Evolutionary conservation across 345 rosid species (phyloP), one percentile per base, ranked within the genome.

Genomic region (Lepidium aucheri): DNA sequence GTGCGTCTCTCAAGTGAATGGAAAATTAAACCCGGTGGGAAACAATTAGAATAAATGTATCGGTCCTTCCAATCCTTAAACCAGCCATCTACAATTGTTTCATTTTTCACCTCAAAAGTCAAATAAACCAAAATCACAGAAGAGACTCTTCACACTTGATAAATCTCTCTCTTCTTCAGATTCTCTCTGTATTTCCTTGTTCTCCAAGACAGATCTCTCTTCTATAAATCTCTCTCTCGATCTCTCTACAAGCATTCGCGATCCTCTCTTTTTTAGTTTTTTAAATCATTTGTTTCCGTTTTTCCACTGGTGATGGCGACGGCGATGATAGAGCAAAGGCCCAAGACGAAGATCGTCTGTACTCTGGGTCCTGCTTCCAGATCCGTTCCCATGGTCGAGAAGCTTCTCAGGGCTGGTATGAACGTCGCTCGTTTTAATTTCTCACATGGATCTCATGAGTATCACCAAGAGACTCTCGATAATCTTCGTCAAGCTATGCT

Each of bases 401-500:
- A 90, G 82, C 90, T 93, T 12, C 76, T 93, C 49, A 78, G 33
- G 53, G 98, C 92, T 3, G 98, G 98, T 67, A 93, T 93, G 98
- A 89, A 92, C 83, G 97, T 92, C 10, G 98, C 98, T 46, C 85
- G 98, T 45, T 92, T 92, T 82, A 93, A 93, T 79, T 93, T 93
- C 78, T 93, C 98, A 4, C 99, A 93, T 62, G 97, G 99, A 75
- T 87, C 99, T 63, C 97, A 93, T 50, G 88, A 76, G 14, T 93
- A 93, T 39, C 99, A 93, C 47, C 96, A 85, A 53, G 97, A 93
- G 80, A 93, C 99, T 38, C 97, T 93, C 38, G 82, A 90, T 45
- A 90, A 93, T 52, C 99, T 93, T 67, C 82, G 77, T 46, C 63
- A 84, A 40, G 97, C 88, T 74, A 93, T 88, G 99, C 68, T 64